Conservation (phyloP, 495 filamentous ascomycete genomes). For the Aspergillus funiculosus region DNA sequence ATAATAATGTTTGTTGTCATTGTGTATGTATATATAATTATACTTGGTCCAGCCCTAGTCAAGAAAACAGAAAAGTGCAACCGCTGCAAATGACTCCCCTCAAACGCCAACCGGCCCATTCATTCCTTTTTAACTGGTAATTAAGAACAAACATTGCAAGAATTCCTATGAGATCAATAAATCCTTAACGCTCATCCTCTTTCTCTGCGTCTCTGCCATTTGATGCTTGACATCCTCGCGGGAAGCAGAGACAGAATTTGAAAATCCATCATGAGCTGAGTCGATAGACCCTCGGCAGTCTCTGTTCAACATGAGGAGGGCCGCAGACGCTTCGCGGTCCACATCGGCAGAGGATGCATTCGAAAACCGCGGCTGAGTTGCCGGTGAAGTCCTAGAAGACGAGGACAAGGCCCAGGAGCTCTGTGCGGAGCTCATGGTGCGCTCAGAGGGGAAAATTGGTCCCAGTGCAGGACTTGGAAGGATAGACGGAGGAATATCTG, state of each 20-base stretch:
- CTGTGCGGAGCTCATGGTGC: constrained; percentile 21
- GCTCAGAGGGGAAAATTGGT: constrained; percentile 25
- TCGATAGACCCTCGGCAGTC: constrained; percentile 50
- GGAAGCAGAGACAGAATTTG: constrained; percentile 7
- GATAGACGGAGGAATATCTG: constrained; percentile 31
- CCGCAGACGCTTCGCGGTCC: constrained; percentile 76
- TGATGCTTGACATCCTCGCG: constrained; percentile 2
- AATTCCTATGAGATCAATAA: constrained; percentile 55
- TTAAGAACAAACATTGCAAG: no score
- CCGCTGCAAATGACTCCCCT: no score
- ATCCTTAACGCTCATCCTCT: constrained; percentile 76
- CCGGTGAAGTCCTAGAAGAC: constrained; percentile 33
- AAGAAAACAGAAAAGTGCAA: no score
- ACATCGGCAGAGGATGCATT: constrained; percentile 34
- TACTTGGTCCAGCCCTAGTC: no score
- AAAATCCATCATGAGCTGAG: constrained; percentile 28
- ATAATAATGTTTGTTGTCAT: no score
- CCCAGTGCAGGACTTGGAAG: constrained; percentile 41
- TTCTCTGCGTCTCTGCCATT: constrained; percentile 19
- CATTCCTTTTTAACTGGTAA: constrained; percentile 2
- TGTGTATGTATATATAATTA: no score
- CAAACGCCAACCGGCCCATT: no score
- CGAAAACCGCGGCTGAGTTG: constrained; percentile 23
- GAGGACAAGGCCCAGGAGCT: constrained; percentile 15
- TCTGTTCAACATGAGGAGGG: constrained; percentile 72